phyloP scores from a whole-genome alignment of 352 stramenopile genomes.

The Pythium dissimile region DNA sequence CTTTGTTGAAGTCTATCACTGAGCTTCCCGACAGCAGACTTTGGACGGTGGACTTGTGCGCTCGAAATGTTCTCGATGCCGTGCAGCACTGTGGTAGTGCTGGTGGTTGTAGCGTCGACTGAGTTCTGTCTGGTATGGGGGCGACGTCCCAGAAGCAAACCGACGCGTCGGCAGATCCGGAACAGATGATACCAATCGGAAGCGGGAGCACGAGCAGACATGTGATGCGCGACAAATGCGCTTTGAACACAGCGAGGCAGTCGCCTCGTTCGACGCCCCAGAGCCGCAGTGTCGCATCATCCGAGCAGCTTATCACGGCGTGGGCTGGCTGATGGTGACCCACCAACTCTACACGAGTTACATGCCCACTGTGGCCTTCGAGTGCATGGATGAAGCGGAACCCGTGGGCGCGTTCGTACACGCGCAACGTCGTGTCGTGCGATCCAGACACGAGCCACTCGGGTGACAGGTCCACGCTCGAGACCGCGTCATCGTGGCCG shows the following conservation, averaged over 20 bases:
- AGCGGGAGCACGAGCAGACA: constrained; percentile 28
- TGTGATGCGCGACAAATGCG: constrained; percentile 49
- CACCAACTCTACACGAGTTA: constrained; percentile 49
- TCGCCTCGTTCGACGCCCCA: constrained; percentile 46
- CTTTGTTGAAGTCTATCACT: neutral
- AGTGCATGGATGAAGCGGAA: constrained; percentile 46
- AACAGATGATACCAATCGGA: constrained; percentile 31
- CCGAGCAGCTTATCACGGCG: constrained; percentile 51
- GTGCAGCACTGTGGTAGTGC: neutral
- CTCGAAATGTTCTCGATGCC: constrained; percentile 24
- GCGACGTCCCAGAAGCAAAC: constrained; percentile 55
- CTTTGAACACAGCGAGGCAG: constrained; percentile 36
- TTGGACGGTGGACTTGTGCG: constrained; percentile 57
- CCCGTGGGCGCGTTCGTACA: constrained; percentile 36
- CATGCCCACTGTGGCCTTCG: constrained; percentile 46
- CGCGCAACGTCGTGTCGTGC: constrained; percentile 54
- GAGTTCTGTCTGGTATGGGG: neutral
- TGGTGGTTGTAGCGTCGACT: too few species aligned
- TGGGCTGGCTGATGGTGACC: neutral
- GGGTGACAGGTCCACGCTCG: constrained; percentile 42
- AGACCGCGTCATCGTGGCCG: constrained; percentile 61
- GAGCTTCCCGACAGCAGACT: constrained; percentile 26
- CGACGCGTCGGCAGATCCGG: constrained; percentile 48
- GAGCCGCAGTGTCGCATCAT: constrained; percentile 56
- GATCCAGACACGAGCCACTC: constrained; percentile 68